Evolutionary conservation across 106 monocot genomes (phyloP), one percentile per base, ranked within the genome.

Genomic region (Narthecium ossifragum): DNA sequence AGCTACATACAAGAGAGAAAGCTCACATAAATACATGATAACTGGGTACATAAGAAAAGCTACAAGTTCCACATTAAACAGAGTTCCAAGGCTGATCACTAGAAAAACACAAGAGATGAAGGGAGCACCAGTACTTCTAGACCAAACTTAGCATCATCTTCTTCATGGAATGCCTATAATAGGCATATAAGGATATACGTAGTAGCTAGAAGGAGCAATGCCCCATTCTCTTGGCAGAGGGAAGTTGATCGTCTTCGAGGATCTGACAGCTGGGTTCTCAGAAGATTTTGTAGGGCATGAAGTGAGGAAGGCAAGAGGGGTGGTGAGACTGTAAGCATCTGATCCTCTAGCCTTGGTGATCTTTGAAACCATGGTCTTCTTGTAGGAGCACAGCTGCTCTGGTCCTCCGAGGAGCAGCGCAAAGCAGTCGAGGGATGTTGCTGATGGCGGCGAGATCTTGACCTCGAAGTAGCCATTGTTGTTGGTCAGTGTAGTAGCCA

Each of bases 181-280:
- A 41, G 69, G 75, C 15, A 69, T 18, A 61, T 53, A 69, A 40
- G 75, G 75, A 15, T n/a, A n/a, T n/a, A 69, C 5, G 17, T 69
- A 75, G 22, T 57, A 75, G 68, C 75, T 75, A 25, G 63, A 49
- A 54, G 75, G 75, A 37, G 68, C 38, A 17, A 75, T 28, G n/a
- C 68, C 75, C 75, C 75, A 75, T 51, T 75, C 75, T 32, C 22
- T 61, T 41, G 69, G 57, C 12, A 69, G 11, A 39, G 75, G 69
- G 1, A 75, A 0, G 46, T 69, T 51, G 3, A 75, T n/a, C 12
- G 75, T 75, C 57, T 75, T 69, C 24, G 68, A 59, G 0, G 69
- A 69, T 22, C 68, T 69, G 9, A 57, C 17, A 5, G 0, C 20
- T 15, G 23, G 1, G 21, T 12, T 29, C 18, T 34, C 17, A 27